phyloP scores from a whole-genome alignment of 2,329 filamentous ascomycete genomes.

The Aspergillus versicolor region DNA sequence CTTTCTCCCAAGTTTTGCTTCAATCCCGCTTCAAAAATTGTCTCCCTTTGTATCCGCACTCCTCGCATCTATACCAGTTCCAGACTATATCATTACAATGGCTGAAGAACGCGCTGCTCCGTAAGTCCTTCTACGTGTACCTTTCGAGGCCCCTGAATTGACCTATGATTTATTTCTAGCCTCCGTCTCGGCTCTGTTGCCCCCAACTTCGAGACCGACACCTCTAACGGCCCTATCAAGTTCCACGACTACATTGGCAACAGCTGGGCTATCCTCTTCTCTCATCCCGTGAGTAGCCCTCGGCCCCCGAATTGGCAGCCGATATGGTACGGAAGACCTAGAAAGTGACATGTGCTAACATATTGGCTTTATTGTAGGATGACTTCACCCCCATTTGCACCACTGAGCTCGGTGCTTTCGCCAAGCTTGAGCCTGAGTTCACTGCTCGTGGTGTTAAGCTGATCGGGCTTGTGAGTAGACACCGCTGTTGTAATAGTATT shows the following conservation, averaged over 20 bases:
- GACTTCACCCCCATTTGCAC: constrained; percentile 97
- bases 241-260: constrained; percentile 72
- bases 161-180: constrained; percentile 26
- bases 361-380: constrained; percentile 24
- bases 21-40: background rate
- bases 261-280: constrained; percentile 70
- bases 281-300: constrained; percentile 56
- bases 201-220: constrained; percentile 69
- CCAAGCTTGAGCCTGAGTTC: constrained; percentile 89
- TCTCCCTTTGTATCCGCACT: background rate
- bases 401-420: constrained; percentile 91
- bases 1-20: constrained; percentile 3
- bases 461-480: constrained; percentile 66
- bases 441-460: constrained; percentile 84
- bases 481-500: background rate
- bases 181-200: constrained; percentile 66
- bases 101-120: constrained; percentile 43
- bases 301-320: background rate
- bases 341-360: background rate
- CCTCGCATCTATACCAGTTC: constrained; percentile 5
- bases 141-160: constrained; percentile 13
- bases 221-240: constrained; percentile 65
- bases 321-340: background rate
- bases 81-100: constrained; percentile 33
- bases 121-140: constrained; percentile 30